A percentile compares a stretch with the other conserved stretches of the same genome.
These are phyloP conservation scores for Bacterosira constricta DNA, from an alignment of 108 stramenopile genomes.

Conservation along the genomic window DNA sequence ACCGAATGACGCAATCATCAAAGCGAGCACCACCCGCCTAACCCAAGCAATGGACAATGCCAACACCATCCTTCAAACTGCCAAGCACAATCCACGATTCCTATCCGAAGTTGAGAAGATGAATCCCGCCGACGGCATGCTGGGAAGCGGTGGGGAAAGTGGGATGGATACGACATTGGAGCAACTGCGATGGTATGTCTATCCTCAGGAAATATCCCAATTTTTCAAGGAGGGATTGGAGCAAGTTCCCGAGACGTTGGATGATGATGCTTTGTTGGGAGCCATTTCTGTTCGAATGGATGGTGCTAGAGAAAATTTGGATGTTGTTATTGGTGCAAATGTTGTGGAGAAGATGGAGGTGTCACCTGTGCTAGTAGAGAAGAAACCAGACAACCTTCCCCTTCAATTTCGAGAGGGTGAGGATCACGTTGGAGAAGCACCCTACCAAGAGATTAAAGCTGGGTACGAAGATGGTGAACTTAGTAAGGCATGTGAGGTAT, in stretches of 20 bases:
- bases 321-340: no score
- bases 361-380: no score
- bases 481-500: conserved; percentile 60
- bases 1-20: neutral
- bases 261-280: conserved; percentile 51
- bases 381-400: conserved; percentile 18
- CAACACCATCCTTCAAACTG: conserved; percentile 56
- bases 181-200: conserved; percentile 81
- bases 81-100: conserved; percentile 60
- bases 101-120: conserved; percentile 79
- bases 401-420: conserved; percentile 69
- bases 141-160: conserved; percentile 45
- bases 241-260: conserved; percentile 59
- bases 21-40: conserved; percentile 34
- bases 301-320: no score
- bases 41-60: conserved; percentile 64
- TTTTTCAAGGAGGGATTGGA: conserved; percentile 54
- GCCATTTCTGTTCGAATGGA: conserved; percentile 32
- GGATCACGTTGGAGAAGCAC: conserved; percentile 77
- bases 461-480: conserved; percentile 82
- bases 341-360: no score
- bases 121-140: conserved; percentile 51
- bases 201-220: conserved; percentile 67
- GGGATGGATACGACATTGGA: conserved; percentile 57
- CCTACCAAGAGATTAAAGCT: conserved; percentile 65